Evolutionary conservation across 805 yeast species (phyloP).

Genomic region (Saccharomycopsis guyanensis): DNA sequence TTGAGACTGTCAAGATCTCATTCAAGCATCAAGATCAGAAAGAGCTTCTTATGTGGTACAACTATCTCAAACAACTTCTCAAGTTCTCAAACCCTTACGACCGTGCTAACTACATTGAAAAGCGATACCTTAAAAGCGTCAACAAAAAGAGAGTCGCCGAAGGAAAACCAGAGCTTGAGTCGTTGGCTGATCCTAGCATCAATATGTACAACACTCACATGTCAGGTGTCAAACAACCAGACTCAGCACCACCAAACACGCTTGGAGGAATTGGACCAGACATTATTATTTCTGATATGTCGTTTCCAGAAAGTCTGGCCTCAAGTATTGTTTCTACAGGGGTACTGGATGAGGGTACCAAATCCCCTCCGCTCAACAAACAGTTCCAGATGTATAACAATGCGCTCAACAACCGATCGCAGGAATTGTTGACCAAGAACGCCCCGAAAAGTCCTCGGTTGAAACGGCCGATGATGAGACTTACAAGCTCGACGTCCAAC

Average conservation of each 20-base stretch:
- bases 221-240: not conserved
- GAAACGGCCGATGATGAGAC: constrained; percentile 8
- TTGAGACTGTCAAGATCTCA: constrained; percentile 9
- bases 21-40: constrained; percentile 14
- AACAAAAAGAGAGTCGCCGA: constrained; percentile 1
- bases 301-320: not conserved
- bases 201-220: not conserved
- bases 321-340: not conserved
- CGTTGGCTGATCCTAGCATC: constrained; percentile 1
- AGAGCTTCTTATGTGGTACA: constrained; percentile 17
- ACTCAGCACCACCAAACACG: not conserved
- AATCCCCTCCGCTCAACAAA: not conserved
- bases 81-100: constrained; percentile 12
- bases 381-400: not conserved
- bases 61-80: constrained; percentile 11
- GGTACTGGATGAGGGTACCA: not conserved
- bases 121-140: constrained; percentile 3
- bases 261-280: constrained; percentile 14
- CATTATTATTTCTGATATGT: constrained; percentile 6
- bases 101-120: constrained; percentile 15
- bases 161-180: not conserved
- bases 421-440: not conserved
- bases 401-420: not conserved
- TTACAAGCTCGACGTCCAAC: constrained; percentile 6
- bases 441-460: not conserved